Conservation (phyloP, 2,329 filamentous ascomycete species). For the Fusarium buharicum region DNA sequence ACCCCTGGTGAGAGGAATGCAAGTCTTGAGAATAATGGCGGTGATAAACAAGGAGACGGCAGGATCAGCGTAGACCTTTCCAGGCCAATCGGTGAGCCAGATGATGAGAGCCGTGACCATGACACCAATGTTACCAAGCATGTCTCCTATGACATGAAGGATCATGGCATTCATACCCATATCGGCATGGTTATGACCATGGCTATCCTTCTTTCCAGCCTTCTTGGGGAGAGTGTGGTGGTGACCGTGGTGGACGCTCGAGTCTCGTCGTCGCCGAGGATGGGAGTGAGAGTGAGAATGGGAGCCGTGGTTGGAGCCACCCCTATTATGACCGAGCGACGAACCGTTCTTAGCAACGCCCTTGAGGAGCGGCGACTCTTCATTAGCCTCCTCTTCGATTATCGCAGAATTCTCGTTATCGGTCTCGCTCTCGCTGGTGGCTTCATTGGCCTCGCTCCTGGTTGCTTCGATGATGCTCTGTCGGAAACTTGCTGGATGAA, state of each 20-base stretch:
- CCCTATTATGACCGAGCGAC: conserved; percentile 40
- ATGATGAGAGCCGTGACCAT: conserved; percentile 87
- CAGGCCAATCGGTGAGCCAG: conserved; percentile 85
- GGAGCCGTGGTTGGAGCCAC: conserved; percentile 32
- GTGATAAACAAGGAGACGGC: conserved; percentile 95
- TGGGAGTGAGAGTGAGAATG: conserved; percentile 35
- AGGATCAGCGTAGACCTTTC: conserved; percentile 89
- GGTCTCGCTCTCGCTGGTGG: conserved; percentile 62
- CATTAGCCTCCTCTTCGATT: conserved; percentile 57
- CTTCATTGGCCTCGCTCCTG: conserved; percentile 63
- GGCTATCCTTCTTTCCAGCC: conserved; percentile 68
- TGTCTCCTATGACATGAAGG: conserved; percentile 81
- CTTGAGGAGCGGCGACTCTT: conserved; percentile 61
- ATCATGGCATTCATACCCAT: conserved; percentile 95
- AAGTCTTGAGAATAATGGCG: conserved; percentile 76
- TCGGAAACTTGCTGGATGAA: conserved; percentile 89
- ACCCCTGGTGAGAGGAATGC: conserved; percentile 80
- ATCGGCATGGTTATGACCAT: conserved; percentile 83
- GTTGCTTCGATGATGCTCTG: conserved; percentile 93
- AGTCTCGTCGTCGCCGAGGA: conserved; percentile 56
- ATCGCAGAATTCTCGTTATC: conserved; percentile 59
- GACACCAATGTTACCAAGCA: conserved; percentile 86
- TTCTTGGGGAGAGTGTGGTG: conserved; percentile 83
- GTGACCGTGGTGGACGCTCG: conserved; percentile 74
- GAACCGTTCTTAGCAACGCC: conserved; percentile 48